Percentiles rank a stretch among this genome's conserved stretches.
These are phyloP conservation scores for Hypericum androsaemum DNA, from an alignment of 345 rosid genomes.

Conservation along the genomic window DNA sequence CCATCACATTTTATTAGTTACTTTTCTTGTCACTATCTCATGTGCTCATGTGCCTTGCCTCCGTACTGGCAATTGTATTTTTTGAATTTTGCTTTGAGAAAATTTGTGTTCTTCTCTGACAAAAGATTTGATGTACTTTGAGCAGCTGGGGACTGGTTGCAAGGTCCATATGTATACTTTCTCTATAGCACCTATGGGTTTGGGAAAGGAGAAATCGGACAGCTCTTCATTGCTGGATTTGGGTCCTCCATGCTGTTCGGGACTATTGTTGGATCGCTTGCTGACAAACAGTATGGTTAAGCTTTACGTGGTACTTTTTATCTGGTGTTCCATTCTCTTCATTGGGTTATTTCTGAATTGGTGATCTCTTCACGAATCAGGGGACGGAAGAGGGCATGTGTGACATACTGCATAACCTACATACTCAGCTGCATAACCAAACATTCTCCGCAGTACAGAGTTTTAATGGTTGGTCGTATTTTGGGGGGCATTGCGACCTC, in stretches of 20 bases:
- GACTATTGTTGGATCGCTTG: conserved; percentile 93
- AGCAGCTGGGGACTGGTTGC: conserved; percentile 96
- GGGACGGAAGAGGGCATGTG: conserved; percentile 91
- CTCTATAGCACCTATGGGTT: conserved; percentile 73
- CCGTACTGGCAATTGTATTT: too few relatives aligned
- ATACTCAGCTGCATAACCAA: background rate
- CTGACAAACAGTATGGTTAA: conserved; percentile 75
- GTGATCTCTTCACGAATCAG: conserved; percentile 24
- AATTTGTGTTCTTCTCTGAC: too few relatives aligned
- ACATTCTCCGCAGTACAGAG: conserved; percentile 5
- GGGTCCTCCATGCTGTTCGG: conserved; percentile 97
- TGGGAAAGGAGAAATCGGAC: conserved; percentile 85
- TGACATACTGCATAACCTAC: conserved; percentile 57
- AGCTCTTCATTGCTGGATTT: conserved; percentile 94
- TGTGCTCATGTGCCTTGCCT: too few relatives aligned
- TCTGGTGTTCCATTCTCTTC: too few relatives aligned
- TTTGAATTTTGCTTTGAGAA: too few relatives aligned
- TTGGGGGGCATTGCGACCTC: conserved; percentile 27
- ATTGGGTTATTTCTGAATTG: background rate
- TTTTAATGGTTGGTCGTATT: conserved; percentile 2
- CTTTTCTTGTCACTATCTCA: too few relatives aligned
- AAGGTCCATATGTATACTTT: conserved; percentile 95
- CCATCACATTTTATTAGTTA: too few relatives aligned
- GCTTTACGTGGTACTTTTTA: background rate
- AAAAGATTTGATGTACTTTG: conserved; percentile 7